Evolutionary conservation across 129 eudicot genomes (phyloP), one percentile per base, ranked within the genome.

Genomic region (Flaveria linearis): DNA sequence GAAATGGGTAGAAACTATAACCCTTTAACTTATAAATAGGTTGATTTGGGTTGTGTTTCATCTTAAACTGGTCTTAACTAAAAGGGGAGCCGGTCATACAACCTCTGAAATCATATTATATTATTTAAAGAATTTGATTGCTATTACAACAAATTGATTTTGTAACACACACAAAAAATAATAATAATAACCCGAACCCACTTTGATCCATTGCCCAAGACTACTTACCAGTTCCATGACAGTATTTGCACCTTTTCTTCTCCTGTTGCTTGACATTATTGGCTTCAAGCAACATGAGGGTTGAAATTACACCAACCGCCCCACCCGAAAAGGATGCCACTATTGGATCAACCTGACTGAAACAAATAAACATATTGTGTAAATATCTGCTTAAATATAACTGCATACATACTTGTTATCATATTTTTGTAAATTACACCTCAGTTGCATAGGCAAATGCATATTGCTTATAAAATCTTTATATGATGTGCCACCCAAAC

Each of bases 251-350:
- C 75, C 96, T 84, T 83, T 90, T 93, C 84, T 93, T 93, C 90
- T 93, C 97, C 86, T 93, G 98, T 76, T 93, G 97, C 78, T 76
- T 83, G 25, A 91, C 98, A 61, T 93, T 93, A 76, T 89, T 93
- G 25, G 86, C 92, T 78, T 93, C 98, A 41, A 93, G 86, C 71
- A 93, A 76, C 98, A 93, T 93, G 73, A 93, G 82, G 45, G 97
- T 87, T n/a, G 98, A 88, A 68, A 93, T 91, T 49, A 91, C 98
- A 33, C 98, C 98, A 42, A 93, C 98, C 1, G 98, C 97, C 76
- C 98, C 98, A 46, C 98, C 98, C 3, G 98, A 87, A 80, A 93
- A 93, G 17, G 98, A 93, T 76, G 98, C 97, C 76, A 93, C 98
- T 50, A 93, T 91, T 14, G 98, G 98, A 80, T 93, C 98, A 43